Conservation (phyloP, 2,329 filamentous ascomycete genomes). For the Ramularia endophylla region DNA sequence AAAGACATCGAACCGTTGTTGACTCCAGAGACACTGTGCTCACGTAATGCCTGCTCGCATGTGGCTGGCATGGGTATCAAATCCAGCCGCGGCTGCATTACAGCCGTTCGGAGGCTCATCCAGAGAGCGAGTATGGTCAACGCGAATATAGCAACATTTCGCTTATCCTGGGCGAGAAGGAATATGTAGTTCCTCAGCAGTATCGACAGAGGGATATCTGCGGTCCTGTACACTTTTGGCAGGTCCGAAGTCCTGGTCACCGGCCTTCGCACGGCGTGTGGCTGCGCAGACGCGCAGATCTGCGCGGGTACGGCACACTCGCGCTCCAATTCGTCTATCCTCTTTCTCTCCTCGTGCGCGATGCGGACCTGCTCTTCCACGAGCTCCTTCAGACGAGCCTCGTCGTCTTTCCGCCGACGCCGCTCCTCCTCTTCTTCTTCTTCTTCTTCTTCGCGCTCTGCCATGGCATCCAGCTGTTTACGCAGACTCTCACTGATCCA, state of each 20-base stretch:
- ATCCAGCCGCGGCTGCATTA: neutral
- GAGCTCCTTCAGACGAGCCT: constrained; percentile 13
- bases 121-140: constrained; percentile 28
- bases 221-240: constrained; percentile 26
- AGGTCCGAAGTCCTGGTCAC: constrained; percentile 11
- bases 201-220: constrained; percentile 47
- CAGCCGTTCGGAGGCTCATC: constrained; percentile 12
- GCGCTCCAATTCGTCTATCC: constrained; percentile 1
- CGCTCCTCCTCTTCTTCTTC: constrained; percentile 24
- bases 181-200: constrained; percentile 50
- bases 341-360: constrained; percentile 7
- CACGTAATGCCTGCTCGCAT: too few species aligned
- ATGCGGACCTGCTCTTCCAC: constrained; percentile 20
- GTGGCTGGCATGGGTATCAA: too few species aligned
- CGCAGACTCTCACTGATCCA: constrained; percentile 56
- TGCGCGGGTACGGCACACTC: neutral
- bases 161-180: constrained; percentile 46
- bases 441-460: constrained; percentile 39
- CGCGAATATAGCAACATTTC: constrained; percentile 47
- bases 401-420: constrained; percentile 27
- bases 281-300: too few species aligned
- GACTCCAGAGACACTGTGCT: too few species aligned
- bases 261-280: neutral
- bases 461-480: constrained; percentile 51
- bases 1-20: too few species aligned